Percentiles rank a stretch among this genome's conserved stretches.
phyloP scores from a whole-genome alignment of 148 eudicot genomes.

The Silene uniflora region DNA sequence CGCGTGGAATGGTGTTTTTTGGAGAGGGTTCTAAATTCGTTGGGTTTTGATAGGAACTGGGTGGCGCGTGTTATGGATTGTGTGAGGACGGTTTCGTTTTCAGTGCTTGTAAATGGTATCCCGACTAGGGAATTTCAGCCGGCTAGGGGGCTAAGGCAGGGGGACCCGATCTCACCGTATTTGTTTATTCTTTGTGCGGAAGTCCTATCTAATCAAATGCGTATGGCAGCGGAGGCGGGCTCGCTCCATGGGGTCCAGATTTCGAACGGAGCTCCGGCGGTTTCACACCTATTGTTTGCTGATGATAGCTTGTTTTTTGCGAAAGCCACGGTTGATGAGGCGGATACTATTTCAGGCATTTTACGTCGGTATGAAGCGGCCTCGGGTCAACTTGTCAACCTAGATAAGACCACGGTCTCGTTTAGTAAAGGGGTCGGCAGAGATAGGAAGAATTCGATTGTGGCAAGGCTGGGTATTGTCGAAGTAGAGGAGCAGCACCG shows the following conservation, averaged over 20 bases:
- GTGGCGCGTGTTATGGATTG: neutral
- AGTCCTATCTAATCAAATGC: neutral
- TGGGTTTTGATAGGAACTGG: neutral
- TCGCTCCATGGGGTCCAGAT: neutral
- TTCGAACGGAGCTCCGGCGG: neutral
- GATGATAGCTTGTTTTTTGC: neutral
- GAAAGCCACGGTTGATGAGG: neutral
- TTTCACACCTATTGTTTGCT: neutral
- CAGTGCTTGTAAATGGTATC: neutral
- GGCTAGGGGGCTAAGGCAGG: neutral
- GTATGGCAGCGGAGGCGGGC: neutral
- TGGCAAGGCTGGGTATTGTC: neutral
- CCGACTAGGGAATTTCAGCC: neutral
- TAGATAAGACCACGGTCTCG: neutral
- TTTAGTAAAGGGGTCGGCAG: neutral
- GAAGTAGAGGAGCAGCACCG: neutral
- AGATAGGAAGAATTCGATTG: neutral
- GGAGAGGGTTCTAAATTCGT: neutral
- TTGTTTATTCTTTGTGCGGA: neutral
- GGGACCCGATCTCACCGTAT: neutral
- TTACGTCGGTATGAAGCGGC: neutral
- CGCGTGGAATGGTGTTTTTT: neutral
- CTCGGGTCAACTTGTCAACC: neutral
- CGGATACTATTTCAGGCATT: neutral
- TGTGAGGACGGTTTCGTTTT: neutral